Base-by-base conservation (phyloP, 139 green algal genomes). In the Chlamydomonas schloesseri region DNA sequence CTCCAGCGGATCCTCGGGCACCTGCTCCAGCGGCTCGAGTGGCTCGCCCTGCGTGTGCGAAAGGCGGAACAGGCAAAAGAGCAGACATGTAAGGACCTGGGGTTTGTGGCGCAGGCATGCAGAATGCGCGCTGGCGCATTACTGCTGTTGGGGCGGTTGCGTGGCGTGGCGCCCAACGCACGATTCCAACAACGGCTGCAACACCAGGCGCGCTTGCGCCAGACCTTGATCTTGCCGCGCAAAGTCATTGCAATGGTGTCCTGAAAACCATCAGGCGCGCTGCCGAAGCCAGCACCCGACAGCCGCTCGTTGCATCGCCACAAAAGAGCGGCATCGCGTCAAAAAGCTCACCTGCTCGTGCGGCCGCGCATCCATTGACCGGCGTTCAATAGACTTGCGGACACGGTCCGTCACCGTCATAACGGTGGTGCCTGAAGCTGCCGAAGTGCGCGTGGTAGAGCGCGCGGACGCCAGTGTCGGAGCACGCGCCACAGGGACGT, bases 1-100 rank as follows among this genome's bases (percentile, higher is more conserved):
- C 67, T 85, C 79, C 31, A 85, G 67, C 4, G 79, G 79, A 31
- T 85, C 79, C 47, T 85, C 79, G 24, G 3, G 18, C 4, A 85
- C 67, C 15, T 69, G 79, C 33, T 75, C 65, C 23, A 85, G 50
- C 23, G 29, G 71, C 28, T 62, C 46, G 31, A 78, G 71, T 4
- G 79, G 31, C 47, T 85, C 79, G 18, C 65, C 67, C 68, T 85
- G 77, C 8, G 37, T 11, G 29, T 18, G 14, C 17, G 24, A 23
- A 23, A 18, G 26, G 5, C 31, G 6, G 6, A 50, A 8, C 42
- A 50, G 42, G 42, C 6, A 8, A 13, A 8, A 50, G 6, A 50
- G 42, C 5, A 50, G 6, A 50, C 8, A 8, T 50, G 5, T 50
- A 50, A 50, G 5, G n/a, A n/a, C n/a, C n/a, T n/a, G n/a, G n/a